phyloP scores from a whole-genome alignment of 1,284 basidiomycete species.

The Xerocomus amazonicus region DNA sequence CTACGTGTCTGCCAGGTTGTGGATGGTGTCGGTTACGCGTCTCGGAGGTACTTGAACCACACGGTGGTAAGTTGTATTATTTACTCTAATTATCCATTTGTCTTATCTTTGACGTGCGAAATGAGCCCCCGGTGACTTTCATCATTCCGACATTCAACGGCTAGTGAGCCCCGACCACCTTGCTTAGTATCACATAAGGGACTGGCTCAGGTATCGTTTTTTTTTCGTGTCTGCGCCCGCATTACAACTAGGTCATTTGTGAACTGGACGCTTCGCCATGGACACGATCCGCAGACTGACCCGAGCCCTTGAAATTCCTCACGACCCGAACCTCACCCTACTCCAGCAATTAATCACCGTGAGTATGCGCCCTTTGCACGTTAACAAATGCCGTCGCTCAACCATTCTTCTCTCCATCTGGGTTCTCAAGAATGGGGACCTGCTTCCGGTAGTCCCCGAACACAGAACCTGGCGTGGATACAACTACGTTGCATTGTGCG shows the following conservation, averaged over 20 bases:
- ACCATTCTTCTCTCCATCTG: slow-evolving; percentile 15
- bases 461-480: slow-evolving; percentile 57
- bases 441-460: slow-evolving; percentile 55
- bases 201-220: neutral
- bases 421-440: slow-evolving; percentile 55
- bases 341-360: slow-evolving; percentile 55
- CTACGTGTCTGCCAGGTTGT: neutral
- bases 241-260: slow-evolving; percentile 3
- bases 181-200: slow-evolving; percentile 7
- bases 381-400: slow-evolving; percentile 1
- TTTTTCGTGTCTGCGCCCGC: slow-evolving; percentile 1
- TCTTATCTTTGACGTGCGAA: too few relatives aligned
- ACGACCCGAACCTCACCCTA: slow-evolving; percentile 47
- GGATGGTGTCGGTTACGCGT: neutral
- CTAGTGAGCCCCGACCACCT: too few relatives aligned
- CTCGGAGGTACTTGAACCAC: too few relatives aligned
- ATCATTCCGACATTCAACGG: too few relatives aligned
- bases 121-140: too few relatives aligned
- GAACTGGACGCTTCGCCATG: slow-evolving; percentile 18
- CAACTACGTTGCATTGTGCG: slow-evolving; percentile 66
- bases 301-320: slow-evolving; percentile 45
- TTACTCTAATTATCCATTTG: too few relatives aligned
- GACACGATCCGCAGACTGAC: slow-evolving; percentile 20
- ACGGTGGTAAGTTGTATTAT: too few relatives aligned
- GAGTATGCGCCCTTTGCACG: slow-evolving; percentile 34